These are phyloP conservation scores for Setaria italica DNA, from an alignment of 202 grass and related monocot species.

Conservation along the genomic window DNA sequence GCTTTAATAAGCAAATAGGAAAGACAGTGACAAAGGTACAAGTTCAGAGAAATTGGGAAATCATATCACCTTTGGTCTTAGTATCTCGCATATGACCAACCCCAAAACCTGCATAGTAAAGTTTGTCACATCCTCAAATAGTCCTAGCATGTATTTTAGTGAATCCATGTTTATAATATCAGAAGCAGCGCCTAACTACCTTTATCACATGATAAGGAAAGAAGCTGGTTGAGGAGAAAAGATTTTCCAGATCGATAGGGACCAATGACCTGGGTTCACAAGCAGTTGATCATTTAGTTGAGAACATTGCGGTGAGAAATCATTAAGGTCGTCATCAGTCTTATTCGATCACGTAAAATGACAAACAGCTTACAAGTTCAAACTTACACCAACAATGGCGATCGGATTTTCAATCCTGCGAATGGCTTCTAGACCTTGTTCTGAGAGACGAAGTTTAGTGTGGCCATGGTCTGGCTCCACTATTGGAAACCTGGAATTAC, in stretches of 20 bases:
- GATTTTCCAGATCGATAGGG: conserved; percentile 96
- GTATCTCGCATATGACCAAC: conserved; percentile 99
- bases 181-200: conserved; percentile 64
- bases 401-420: conserved; percentile 84
- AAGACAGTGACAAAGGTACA: conserved; percentile 1
- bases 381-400: conserved; percentile 87
- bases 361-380: not conserved
- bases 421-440: conserved; percentile 92
- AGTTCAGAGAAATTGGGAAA: not conserved
- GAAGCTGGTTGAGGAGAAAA: conserved; percentile 97
- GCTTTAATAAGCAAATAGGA: conserved; percentile 4
- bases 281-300: conserved; percentile 5
- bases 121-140: conserved; percentile 18
- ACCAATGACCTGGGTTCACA: conserved; percentile 80
- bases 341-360: conserved; percentile 17
- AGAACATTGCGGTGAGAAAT: conserved; percentile 3
- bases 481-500: conserved; percentile 77
- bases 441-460: conserved; percentile 89
- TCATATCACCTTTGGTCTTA: conserved; percentile 88
- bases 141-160: conserved; percentile 3
- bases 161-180: conserved; percentile 40
- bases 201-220: conserved; percentile 95
- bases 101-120: conserved; percentile 82
- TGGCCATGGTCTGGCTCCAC: conserved; percentile 96
- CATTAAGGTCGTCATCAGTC: not conserved